Conservation (phyloP, 257 asterid genomes). For the Ilex asprella region DNA sequence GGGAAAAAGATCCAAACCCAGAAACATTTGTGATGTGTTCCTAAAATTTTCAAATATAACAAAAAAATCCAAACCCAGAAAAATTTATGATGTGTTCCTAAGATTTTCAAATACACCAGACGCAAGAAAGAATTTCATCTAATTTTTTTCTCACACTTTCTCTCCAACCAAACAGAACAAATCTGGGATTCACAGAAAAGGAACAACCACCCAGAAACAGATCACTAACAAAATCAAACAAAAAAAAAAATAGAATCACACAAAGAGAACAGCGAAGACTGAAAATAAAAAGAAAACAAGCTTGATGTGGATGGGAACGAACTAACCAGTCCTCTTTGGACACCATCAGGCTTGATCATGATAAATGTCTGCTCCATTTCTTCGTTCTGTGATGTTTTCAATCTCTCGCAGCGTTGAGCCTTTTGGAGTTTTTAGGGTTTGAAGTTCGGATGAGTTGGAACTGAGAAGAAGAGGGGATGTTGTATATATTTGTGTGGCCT, state of each 20-base stretch:
- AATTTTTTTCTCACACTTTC: too few relatives aligned
- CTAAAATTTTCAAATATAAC: too few relatives aligned
- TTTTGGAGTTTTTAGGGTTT: too few relatives aligned
- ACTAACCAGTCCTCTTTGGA: constrained; percentile 87
- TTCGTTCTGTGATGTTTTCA: not conserved
- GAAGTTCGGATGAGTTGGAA: not conserved
- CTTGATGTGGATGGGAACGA: not conserved
- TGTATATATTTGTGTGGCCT: too few relatives aligned
- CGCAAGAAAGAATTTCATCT: too few relatives aligned
- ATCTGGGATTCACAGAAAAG: not conserved
- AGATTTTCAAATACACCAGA: too few relatives aligned
- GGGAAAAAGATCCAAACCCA: too few relatives aligned
- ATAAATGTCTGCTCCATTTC: constrained; percentile 95
- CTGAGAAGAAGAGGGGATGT: not conserved
- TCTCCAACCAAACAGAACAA: not conserved
- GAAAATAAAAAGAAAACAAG: not conserved
- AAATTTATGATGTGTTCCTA: too few relatives aligned
- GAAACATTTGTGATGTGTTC: too few relatives aligned
- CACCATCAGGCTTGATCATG: constrained; percentile 99
- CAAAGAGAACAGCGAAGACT: not conserved
- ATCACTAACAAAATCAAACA: not conserved
- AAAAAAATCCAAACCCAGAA: too few relatives aligned
- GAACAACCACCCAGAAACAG: not conserved
- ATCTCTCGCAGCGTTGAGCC: too few relatives aligned
- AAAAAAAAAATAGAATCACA: not conserved